These are phyloP conservation scores for Exophiala mesophila DNA, from an alignment of 2,329 filamentous ascomycete species.

Conservation along the genomic window DNA sequence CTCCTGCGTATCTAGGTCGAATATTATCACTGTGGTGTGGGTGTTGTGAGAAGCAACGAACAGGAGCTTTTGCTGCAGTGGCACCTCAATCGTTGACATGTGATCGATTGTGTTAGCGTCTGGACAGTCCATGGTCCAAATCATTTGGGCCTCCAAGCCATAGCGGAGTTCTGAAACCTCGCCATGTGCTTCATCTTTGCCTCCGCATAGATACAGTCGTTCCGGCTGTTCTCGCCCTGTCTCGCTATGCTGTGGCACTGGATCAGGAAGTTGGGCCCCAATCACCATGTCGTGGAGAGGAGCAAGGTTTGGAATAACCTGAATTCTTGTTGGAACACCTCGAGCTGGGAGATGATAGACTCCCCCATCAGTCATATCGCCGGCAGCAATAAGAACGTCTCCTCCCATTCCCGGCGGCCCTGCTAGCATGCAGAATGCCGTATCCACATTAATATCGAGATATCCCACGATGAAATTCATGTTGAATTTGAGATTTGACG, in stretches of 20 bases:
- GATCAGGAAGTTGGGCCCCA: constrained; percentile 7
- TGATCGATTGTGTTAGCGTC: constrained; percentile 37
- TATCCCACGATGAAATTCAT: constrained; percentile 51
- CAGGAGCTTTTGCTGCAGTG: constrained; percentile 34
- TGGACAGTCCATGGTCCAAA: constrained; percentile 38
- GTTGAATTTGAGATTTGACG: constrained; percentile 46
- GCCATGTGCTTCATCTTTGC: constrained; percentile 45
- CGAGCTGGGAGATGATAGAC: constrained; percentile 66
- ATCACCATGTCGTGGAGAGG: constrained; percentile 45
- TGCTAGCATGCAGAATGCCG: constrained; percentile 66
- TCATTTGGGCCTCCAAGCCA: constrained; percentile 65
- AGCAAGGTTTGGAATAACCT: constrained; percentile 59
- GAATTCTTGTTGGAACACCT: constrained; percentile 50
- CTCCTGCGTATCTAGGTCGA: constrained; percentile 36
- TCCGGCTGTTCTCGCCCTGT: constrained; percentile 5
- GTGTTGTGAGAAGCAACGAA: constrained; percentile 39
- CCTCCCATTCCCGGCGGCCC: constrained; percentile 49
- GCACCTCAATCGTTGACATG: constrained; percentile 41
- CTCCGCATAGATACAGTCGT: constrained; percentile 18
- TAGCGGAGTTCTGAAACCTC: constrained; percentile 64
- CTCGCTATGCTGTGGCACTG: constrained; percentile 1
- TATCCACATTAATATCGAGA: constrained; percentile 64
- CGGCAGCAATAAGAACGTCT: constrained; percentile 75
- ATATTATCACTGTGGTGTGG: constrained; percentile 35
- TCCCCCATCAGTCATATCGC: constrained; percentile 71